Percentiles rank a stretch among this genome's conserved stretches.
Conservation (phyloP, 1,139 yeast species). For the Debaryomyces sp. region DNA sequence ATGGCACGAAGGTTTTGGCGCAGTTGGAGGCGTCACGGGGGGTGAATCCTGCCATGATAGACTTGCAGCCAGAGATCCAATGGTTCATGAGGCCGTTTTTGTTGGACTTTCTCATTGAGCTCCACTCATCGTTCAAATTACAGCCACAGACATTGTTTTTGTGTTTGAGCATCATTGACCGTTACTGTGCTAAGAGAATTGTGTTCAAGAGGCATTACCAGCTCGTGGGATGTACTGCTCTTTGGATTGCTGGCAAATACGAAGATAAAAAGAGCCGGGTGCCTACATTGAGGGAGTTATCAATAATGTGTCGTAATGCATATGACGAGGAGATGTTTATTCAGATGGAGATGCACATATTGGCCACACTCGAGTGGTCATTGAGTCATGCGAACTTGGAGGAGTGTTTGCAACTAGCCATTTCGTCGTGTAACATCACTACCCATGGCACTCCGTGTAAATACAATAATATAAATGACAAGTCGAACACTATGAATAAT, state of each 20-base stretch:
- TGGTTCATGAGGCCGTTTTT: slow-evolving; percentile 93
- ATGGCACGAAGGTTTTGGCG: slow-evolving; percentile 32
- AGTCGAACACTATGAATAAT: slow-evolving; percentile 14
- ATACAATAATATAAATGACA: slow-evolving; percentile 21
- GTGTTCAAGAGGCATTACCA: slow-evolving; percentile 94
- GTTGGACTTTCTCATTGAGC: slow-evolving; percentile 79
- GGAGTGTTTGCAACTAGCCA: slow-evolving; percentile 60
- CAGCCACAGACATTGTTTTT: slow-evolving; percentile 80
- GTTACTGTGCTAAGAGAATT: slow-evolving; percentile 87
- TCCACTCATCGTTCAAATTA: slow-evolving; percentile 75
- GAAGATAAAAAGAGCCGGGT: slow-evolving; percentile 85
- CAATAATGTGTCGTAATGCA: slow-evolving; percentile 78
- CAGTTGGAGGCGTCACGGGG: slow-evolving; percentile 32
- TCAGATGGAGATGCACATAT: slow-evolving; percentile 93
- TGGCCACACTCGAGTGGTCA: slow-evolving; percentile 83
- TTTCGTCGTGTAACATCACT: slow-evolving; percentile 31
- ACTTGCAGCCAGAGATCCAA: slow-evolving; percentile 86
- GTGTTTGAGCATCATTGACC: slow-evolving; percentile 80
- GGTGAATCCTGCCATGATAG: slow-evolving; percentile 75
- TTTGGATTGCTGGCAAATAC: slow-evolving; percentile 95
- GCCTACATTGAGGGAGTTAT: slow-evolving; percentile 78
- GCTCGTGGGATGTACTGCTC: slow-evolving; percentile 87
- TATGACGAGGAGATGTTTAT: slow-evolving; percentile 89
- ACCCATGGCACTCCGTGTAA: slow-evolving; percentile 35
- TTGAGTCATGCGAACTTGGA: slow-evolving; percentile 65